Evolutionary conservation across 371 early-diverging fungal species (phyloP), one percentile per base, ranked within the genome.

Genomic region (Lichtheimia hyalospora): DNA sequence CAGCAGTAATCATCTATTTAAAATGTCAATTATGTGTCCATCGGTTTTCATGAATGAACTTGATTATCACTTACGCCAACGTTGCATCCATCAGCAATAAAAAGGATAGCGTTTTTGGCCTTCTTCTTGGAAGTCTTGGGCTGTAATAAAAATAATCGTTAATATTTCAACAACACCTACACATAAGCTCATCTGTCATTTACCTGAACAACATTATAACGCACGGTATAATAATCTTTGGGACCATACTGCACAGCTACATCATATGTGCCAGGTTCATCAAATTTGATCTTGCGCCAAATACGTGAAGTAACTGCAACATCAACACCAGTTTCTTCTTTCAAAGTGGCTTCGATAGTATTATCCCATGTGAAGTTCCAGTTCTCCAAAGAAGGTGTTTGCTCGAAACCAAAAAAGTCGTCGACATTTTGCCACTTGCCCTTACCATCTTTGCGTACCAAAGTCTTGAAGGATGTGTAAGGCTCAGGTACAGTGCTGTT

Each of bases 81-180:
- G 58, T 80, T 82, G 70, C 84, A 87, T 75, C 90, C 91, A 68
- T 90, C 91, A 61, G 88, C 84, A 58, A 90, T 87, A 70, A 90
- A 89, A 34, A 89, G 60, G 49, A 88, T 81, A 8, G 86, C 83
- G 70, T 90, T 90, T 78, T 89, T 89, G 59, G 86, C 89, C 66
- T 84, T 83, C 62, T 84, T 80, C 67, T 75, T 79, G 48, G 74
- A 70, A n/a, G 68, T 60, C 59, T 75, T 79, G 43, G 83, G 77
- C 58, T 75, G 54, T n/a, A 41, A 46, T 10, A 13, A 16, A 13
- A 16, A 6, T n/a, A 3, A 5, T 23, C 13, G 43, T 24, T 43
- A 34, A 18, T 20, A 44, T 3, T 40, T 15, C 8, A 8, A 23
- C 46, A 28, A 1, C 12, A 15, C 12, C 21, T 14, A 24, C 51